Conservation (phyloP, 768 basidiomycete genomes). For the Dioszegia crocea region DNA sequence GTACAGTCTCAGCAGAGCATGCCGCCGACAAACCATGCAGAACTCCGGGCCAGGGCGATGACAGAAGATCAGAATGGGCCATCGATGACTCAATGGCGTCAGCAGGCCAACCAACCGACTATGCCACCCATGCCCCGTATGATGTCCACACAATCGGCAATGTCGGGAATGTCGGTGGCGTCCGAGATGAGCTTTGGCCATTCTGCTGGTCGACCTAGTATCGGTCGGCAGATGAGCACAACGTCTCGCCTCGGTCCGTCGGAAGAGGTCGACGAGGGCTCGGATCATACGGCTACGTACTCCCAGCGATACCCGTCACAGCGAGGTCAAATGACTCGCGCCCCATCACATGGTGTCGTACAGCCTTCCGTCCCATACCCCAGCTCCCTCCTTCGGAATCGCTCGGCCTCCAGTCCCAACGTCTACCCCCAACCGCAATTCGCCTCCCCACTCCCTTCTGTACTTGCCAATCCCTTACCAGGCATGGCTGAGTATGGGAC, state of each 20-base stretch:
- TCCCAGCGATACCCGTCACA: slow-evolving; percentile 17
- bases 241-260: slow-evolving; percentile 20
- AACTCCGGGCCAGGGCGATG: slow-evolving; percentile 60
- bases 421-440: slow-evolving; percentile 47
- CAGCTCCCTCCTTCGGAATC: slow-evolving; percentile 47
- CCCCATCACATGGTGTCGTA: slow-evolving; percentile 28
- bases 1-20: slow-evolving; percentile 58
- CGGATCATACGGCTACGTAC: slow-evolving; percentile 18
- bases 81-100: slow-evolving; percentile 64
- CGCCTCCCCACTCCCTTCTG: slow-evolving; percentile 12
- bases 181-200: slow-evolving; percentile 38
- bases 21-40: slow-evolving; percentile 59
- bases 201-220: slow-evolving; percentile 6
- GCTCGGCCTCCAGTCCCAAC: slow-evolving; percentile 51
- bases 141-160: slow-evolving; percentile 38
- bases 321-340: slow-evolving; percentile 27
- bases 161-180: slow-evolving; percentile 39
- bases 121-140: slow-evolving; percentile 45
- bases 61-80: slow-evolving; percentile 67
- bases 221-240: slow-evolving; percentile 4
- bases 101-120: slow-evolving; percentile 50
- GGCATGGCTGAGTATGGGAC: slow-evolving; percentile 5
- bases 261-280: slow-evolving; percentile 34
- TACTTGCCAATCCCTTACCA: slow-evolving; percentile 2
- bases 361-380: slow-evolving; percentile 19